These are phyloP conservation scores for Colletotrichum ledebouriae DNA, from an alignment of 2,329 filamentous ascomycete species.

Conservation along the genomic window DNA sequence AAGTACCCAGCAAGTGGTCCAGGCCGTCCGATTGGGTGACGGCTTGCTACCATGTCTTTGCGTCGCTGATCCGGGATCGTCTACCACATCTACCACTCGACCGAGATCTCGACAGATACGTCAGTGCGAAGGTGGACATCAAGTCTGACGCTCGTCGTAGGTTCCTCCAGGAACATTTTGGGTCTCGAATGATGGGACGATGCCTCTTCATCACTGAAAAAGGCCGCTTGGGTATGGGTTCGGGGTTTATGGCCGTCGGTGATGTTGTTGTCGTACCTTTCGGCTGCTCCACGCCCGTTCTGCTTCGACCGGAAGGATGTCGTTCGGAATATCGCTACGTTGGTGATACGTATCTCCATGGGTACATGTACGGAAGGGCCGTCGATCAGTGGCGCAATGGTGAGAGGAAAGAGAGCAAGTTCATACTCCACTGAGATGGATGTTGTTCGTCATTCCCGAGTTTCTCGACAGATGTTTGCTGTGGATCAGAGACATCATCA, in stretches of 20 bases:
- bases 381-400: constrained; percentile 51
- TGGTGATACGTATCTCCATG: constrained; percentile 52
- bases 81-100: constrained; percentile 44
- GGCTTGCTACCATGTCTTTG: constrained; percentile 45
- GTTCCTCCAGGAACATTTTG: constrained; percentile 44
- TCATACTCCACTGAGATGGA: constrained; percentile 29
- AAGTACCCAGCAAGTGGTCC: constrained; percentile 41
- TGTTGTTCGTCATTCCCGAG: neutral
- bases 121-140: constrained; percentile 2
- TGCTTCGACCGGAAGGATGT: constrained; percentile 47
- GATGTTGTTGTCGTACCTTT: constrained; percentile 53
- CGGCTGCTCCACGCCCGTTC: constrained; percentile 52
- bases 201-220: constrained; percentile 45
- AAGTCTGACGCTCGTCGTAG: constrained; percentile 19
- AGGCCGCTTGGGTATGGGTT: constrained; percentile 50
- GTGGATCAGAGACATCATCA: too few relatives aligned
- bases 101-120: constrained; percentile 34
- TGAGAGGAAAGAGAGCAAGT: constrained; percentile 59
- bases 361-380: constrained; percentile 52
- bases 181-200: constrained; percentile 44
- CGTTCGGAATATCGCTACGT: constrained; percentile 49
- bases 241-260: constrained; percentile 48
- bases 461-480: too few relatives aligned
- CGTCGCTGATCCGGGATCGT: constrained; percentile 40
- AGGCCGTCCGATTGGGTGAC: constrained; percentile 43